phyloP scores from a whole-genome alignment of 108 stramenopile genomes.

The Licmophora abbreviata region DNA sequence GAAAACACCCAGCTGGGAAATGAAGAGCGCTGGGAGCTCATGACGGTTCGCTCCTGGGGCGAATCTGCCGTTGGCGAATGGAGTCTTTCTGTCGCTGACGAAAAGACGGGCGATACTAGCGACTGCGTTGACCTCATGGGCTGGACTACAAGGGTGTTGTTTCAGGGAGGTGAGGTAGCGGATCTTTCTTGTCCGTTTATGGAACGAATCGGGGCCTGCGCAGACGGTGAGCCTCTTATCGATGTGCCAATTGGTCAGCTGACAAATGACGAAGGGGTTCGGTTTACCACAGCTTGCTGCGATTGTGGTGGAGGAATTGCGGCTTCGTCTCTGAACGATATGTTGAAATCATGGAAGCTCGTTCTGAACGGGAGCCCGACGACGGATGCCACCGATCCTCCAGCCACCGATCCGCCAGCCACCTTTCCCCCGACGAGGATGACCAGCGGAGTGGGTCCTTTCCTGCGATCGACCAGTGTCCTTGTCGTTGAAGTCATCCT shows the following conservation, averaged over 20 bases:
- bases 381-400: too few relatives aligned
- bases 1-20: conserved; percentile 4
- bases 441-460: too few relatives aligned
- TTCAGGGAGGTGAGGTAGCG: background rate
- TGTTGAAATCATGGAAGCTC: conserved; percentile 18
- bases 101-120: conserved; percentile 6
- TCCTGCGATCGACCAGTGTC: too few relatives aligned
- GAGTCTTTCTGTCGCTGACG: conserved; percentile 18
- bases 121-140: conserved; percentile 9
- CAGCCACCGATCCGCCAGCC: too few relatives aligned
- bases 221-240: background rate
- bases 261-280: conserved; percentile 2
- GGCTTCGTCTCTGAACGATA: conserved; percentile 1
- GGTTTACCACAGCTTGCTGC: conserved; percentile 19
- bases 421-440: too few relatives aligned
- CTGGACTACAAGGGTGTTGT: background rate
- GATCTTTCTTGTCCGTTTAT: background rate
- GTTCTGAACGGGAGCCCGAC: conserved; percentile 19
- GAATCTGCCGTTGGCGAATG: conserved; percentile 21
- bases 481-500: too few relatives aligned
- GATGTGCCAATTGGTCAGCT: background rate
- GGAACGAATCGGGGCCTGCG: background rate
- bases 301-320: conserved; percentile 17
- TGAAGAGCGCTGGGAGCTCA: conserved; percentile 29
- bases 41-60: conserved; percentile 33